phyloP scores from a whole-genome alignment of 2,329 filamentous ascomycete species.

The Talaromyces rugulosus region DNA sequence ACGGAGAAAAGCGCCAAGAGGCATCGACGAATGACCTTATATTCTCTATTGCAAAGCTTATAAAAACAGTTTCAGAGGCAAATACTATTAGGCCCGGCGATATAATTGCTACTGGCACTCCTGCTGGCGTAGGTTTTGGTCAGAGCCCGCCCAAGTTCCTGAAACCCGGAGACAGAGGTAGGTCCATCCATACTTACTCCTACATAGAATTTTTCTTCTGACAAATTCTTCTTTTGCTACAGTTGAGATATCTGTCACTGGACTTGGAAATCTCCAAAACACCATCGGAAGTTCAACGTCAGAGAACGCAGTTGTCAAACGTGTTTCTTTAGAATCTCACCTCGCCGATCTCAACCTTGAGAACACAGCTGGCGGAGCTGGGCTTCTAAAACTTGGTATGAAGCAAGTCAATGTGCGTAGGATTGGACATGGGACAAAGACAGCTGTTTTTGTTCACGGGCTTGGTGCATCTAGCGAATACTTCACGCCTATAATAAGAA shows the following conservation, averaged over 20 bases:
- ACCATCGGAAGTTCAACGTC: background rate
- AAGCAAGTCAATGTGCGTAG: background rate
- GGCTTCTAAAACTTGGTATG: background rate
- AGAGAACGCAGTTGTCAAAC: background rate
- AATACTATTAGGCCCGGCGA: background rate
- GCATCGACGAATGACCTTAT: slow-evolving; percentile 23
- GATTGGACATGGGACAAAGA: no score
- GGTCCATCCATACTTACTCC: no score
- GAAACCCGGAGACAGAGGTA: background rate
- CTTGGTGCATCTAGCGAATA: background rate
- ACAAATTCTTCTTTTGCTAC: background rate
- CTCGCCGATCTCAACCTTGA: background rate
- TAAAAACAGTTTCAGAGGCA: background rate
- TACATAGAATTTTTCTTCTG: no score
- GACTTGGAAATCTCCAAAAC: background rate
- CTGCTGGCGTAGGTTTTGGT: background rate
- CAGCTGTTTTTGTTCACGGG: background rate
- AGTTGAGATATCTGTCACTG: background rate
- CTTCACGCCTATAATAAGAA: background rate
- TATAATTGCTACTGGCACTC: slow-evolving; percentile 4
- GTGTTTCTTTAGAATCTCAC: no score
- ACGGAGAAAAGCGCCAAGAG: slow-evolving; percentile 49
- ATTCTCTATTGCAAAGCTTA: background rate
- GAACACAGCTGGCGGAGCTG: background rate
- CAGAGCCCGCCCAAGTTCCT: background rate